phyloP scores from a whole-genome alignment of 2,329 filamentous ascomycete genomes.

The Venturia pyrina region DNA sequence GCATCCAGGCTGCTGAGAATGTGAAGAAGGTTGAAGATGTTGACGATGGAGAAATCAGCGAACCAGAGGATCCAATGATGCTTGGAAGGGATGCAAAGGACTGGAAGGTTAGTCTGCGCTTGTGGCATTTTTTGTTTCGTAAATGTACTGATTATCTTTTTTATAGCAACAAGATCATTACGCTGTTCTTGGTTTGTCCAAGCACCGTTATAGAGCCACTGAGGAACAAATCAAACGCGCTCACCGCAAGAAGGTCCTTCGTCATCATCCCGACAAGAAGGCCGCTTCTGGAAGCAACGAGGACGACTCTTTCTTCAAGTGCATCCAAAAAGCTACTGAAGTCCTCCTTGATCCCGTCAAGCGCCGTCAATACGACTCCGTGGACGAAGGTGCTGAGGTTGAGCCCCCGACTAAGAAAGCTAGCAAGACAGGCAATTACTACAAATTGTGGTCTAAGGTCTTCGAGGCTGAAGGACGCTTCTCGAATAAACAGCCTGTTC shows the following conservation, averaged over 20 bases:
- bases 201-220: slow-evolving; percentile 84
- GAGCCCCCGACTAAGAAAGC: slow-evolving; percentile 91
- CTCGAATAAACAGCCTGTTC: slow-evolving; percentile 83
- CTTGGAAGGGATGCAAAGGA: slow-evolving; percentile 92
- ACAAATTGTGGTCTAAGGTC: slow-evolving; percentile 84
- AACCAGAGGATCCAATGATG: slow-evolving; percentile 87
- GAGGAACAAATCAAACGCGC: slow-evolving; percentile 99
- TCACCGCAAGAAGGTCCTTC: slow-evolving; percentile 98
- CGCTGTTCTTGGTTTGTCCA: slow-evolving; percentile 84
- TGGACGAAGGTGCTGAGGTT: slow-evolving; percentile 87
- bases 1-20: slow-evolving; percentile 88
- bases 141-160: slow-evolving; percentile 14
- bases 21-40: slow-evolving; percentile 93
- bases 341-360: slow-evolving; percentile 84
- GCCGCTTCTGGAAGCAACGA: slow-evolving; percentile 78
- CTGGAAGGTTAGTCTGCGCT: slow-evolving; percentile 68
- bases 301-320: slow-evolving; percentile 99
- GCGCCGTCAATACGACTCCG: slow-evolving; percentile 91
- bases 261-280: slow-evolving; percentile 98
- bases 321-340: slow-evolving; percentile 96
- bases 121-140: neutral
- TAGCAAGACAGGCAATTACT: slow-evolving; percentile 75
- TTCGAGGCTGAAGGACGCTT: slow-evolving; percentile 92
- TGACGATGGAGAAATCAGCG: slow-evolving; percentile 82
- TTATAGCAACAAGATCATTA: slow-evolving; percentile 87